Percentiles rank a stretch among this genome's conserved stretches.
phyloP scores from a whole-genome alignment of 2,329 filamentous ascomycete species.

The Exophiala spinifera region DNA sequence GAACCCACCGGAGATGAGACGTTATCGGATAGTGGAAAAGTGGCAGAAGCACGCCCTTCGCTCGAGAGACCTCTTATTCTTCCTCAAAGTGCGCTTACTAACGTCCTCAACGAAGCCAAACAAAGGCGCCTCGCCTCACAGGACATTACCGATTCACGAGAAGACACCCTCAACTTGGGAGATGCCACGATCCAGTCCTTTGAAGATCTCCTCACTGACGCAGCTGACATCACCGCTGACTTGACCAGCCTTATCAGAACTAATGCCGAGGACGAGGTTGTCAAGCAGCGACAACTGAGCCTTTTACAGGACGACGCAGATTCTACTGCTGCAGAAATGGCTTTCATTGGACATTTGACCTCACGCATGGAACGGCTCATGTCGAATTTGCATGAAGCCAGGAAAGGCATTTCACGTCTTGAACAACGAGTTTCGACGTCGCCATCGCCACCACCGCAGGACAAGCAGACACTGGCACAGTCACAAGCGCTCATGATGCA shows the following conservation, averaged over 20 bases:
- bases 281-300: conserved; percentile 8
- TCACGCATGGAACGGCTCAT: conserved; percentile 40
- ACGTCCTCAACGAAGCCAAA: conserved; percentile 41
- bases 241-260: conserved; percentile 28
- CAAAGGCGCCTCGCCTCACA: conserved; percentile 23
- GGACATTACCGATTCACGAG: conserved; percentile 13
- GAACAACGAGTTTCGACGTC: conserved; percentile 35
- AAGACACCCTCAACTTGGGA: conserved; percentile 38
- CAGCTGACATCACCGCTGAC: conserved; percentile 25
- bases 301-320: conserved; percentile 18
- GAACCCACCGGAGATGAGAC: neutral
- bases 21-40: conserved; percentile 5
- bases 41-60: conserved; percentile 23
- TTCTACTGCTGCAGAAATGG: conserved; percentile 21
- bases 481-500: neutral
- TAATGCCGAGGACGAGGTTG: conserved; percentile 32
- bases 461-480: conserved; percentile 16
- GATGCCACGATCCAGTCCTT: conserved; percentile 48
- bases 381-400: conserved; percentile 41
- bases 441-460: conserved; percentile 19
- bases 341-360: conserved; percentile 38
- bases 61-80: conserved; percentile 38
- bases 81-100: conserved; percentile 43
- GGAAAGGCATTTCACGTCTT: conserved; percentile 39
- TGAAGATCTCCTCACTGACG: conserved; percentile 37